phyloP scores from a whole-genome alignment of 2,329 filamentous ascomycete genomes.

The Huntiella omanensis region DNA sequence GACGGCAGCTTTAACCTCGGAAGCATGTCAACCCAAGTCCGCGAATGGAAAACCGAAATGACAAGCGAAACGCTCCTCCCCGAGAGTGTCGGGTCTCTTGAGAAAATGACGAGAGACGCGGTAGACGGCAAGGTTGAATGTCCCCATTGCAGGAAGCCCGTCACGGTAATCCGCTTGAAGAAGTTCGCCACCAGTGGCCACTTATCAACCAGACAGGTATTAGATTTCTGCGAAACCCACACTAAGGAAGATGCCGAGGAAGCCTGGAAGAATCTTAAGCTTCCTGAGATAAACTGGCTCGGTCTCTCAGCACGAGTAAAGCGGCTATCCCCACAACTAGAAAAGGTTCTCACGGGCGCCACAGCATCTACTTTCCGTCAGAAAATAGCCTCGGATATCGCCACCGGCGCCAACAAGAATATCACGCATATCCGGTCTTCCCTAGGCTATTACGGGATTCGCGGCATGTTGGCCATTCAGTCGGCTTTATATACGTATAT shows the following conservation, averaged over 20 bases:
- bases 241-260: conserved; percentile 33
- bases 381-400: conserved; percentile 33
- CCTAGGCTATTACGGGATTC: conserved; percentile 69
- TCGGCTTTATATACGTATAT: conserved; percentile 46
- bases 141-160: conserved; percentile 45
- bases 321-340: conserved; percentile 34
- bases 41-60: not conserved
- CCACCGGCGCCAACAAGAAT: conserved; percentile 38
- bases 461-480: conserved; percentile 53
- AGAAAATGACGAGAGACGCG: not conserved
- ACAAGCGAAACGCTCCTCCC: too few relatives aligned
- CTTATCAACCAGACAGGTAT: conserved; percentile 39
- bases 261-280: conserved; percentile 32
- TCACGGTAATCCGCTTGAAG: conserved; percentile 36
- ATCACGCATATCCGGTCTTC: conserved; percentile 36
- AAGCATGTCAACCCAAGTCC: not conserved
- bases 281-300: conserved; percentile 55
- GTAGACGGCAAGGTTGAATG: conserved; percentile 22
- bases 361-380: conserved; percentile 41
- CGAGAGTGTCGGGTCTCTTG: not conserved
- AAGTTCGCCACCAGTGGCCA: conserved; percentile 28
- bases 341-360: conserved; percentile 37
- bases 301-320: conserved; percentile 38
- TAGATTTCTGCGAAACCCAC: conserved; percentile 45
- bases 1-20: not conserved